A percentile compares a stretch with the other conserved stretches of the same genome.
phyloP scores from a whole-genome alignment of 371 early-diverging fungal genomes.

The Syncephalis plumigaleata region DNA sequence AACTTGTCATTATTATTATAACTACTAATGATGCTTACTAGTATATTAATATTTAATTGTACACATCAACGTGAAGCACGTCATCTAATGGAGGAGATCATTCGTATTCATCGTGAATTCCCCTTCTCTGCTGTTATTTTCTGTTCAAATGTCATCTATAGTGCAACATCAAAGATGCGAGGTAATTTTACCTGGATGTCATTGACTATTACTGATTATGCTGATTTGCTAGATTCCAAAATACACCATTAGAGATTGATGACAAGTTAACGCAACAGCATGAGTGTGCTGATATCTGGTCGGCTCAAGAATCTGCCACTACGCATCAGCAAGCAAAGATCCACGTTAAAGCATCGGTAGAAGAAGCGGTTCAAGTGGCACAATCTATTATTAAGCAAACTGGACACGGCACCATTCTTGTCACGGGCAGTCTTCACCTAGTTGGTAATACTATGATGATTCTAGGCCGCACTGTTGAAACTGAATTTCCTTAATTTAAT shows the following conservation, averaged over 20 bases:
- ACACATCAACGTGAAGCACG: too few species aligned
- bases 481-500: too few species aligned
- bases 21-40: too few species aligned
- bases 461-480: neutral
- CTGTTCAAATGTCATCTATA: conserved; percentile 1
- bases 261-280: conserved; percentile 32
- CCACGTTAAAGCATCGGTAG: conserved; percentile 27
- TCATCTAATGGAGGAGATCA: too few species aligned
- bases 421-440: conserved; percentile 88
- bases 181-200: neutral
- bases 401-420: conserved; percentile 39
- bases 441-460: conserved; percentile 52
- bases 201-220: too few species aligned
- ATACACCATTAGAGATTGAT: conserved; percentile 37
- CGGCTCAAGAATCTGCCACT: conserved; percentile 12
- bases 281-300: conserved; percentile 28
- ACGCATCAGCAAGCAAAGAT: conserved; percentile 17
- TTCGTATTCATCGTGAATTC: neutral
- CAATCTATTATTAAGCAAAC: conserved; percentile 14
- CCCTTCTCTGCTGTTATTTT: neutral
- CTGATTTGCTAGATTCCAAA: conserved; percentile 30
- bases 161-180: neutral
- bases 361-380: conserved; percentile 51
- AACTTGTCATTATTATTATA: neutral
- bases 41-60: neutral